Conservation (phyloP, 2,329 filamentous ascomycete genomes). For the Neofusicoccum kwambonambiense region DNA sequence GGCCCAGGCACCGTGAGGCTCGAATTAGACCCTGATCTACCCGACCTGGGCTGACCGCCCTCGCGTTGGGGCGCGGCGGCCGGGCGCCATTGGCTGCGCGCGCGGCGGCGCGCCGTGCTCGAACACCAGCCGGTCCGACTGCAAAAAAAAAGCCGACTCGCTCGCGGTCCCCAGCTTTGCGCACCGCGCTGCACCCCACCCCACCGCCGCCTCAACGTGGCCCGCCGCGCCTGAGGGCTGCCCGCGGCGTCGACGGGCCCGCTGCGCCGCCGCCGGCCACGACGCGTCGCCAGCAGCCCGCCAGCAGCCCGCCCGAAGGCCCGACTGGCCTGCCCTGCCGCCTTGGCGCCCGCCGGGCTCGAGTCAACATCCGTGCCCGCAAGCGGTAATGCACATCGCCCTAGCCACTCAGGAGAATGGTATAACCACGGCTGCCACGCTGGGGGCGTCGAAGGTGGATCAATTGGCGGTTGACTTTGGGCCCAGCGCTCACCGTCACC, state of each 20-base stretch:
- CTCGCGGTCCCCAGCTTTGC: conserved; percentile 2
- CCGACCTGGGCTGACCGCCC: conserved; percentile 5
- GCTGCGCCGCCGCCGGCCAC: not conserved
- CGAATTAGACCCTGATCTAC: conserved; percentile 15
- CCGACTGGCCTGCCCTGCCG: not conserved
- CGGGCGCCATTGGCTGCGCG: not conserved
- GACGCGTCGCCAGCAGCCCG: not conserved
- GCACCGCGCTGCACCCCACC: conserved; percentile 5
- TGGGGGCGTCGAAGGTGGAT: conserved; percentile 9
- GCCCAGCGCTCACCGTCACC: conserved; percentile 4
- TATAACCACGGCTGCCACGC: conserved; percentile 10
- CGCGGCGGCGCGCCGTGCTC: not conserved
- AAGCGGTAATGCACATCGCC: conserved; percentile 8
- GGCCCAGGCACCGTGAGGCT: not conserved
- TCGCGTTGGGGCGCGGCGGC: not conserved
- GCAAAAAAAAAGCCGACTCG: conserved; percentile 1
- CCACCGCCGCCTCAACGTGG: not conserved
- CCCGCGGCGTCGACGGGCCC: no score
- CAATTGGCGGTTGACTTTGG: conserved; percentile 8
- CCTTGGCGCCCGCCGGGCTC: conserved; percentile 6
- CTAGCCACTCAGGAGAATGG: conserved; percentile 15
- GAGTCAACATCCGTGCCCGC: conserved; percentile 7
- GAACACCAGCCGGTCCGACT: conserved; percentile 9
- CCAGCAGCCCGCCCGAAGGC: not conserved
- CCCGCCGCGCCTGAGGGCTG: not conserved